A percentile compares a stretch with the other conserved stretches of the same genome.
Conservation (phyloP, 2,329 filamentous ascomycete species). For the Aspergillus melleus region DNA sequence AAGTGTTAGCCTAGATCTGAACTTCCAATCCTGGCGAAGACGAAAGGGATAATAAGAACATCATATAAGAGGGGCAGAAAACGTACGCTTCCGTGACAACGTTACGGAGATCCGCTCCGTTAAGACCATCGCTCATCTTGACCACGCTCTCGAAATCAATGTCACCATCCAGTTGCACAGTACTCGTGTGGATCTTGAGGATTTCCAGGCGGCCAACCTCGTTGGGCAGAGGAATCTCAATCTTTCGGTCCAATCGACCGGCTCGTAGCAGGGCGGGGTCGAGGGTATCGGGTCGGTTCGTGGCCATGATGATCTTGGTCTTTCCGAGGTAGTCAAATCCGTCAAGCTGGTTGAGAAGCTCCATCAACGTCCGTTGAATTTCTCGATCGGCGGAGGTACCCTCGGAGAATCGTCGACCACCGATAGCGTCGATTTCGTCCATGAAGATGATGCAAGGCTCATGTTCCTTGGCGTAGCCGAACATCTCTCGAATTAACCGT, state of each 20-base stretch:
- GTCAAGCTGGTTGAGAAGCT: slow-evolving; percentile 96
- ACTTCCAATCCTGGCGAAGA: no score
- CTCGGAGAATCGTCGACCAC: slow-evolving; percentile 92
- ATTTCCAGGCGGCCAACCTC: slow-evolving; percentile 96
- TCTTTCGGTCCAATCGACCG: slow-evolving; percentile 92
- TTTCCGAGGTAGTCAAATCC: slow-evolving; percentile 99
- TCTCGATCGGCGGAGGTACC: slow-evolving; percentile 97
- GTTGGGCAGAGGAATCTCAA: slow-evolving; percentile 95
- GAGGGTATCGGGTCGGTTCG: slow-evolving; percentile 93
- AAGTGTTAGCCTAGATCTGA: background rate
- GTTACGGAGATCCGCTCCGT: slow-evolving; percentile 95
- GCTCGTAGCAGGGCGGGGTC: slow-evolving; percentile 91
- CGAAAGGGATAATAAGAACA: no score
- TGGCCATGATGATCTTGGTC: slow-evolving; percentile 99
- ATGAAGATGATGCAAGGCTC: slow-evolving; percentile 99
- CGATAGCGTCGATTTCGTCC: slow-evolving; percentile 99
- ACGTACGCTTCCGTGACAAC: slow-evolving; percentile 97
- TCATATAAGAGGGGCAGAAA: background rate
- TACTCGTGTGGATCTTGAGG: slow-evolving; percentile 91
- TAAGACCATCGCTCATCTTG: slow-evolving; percentile 99
- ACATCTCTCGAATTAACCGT: slow-evolving; percentile 97
- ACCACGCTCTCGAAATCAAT: slow-evolving; percentile 99
- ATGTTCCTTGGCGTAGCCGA: slow-evolving; percentile 98
- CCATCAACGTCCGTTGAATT: slow-evolving; percentile 98
- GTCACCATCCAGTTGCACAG: slow-evolving; percentile 86